A percentile compares a stretch with the other conserved stretches of the same genome.
Evolutionary conservation across 1,284 basidiomycete species (phyloP).

Genomic region (Apiotrichum brassicae): DNA sequence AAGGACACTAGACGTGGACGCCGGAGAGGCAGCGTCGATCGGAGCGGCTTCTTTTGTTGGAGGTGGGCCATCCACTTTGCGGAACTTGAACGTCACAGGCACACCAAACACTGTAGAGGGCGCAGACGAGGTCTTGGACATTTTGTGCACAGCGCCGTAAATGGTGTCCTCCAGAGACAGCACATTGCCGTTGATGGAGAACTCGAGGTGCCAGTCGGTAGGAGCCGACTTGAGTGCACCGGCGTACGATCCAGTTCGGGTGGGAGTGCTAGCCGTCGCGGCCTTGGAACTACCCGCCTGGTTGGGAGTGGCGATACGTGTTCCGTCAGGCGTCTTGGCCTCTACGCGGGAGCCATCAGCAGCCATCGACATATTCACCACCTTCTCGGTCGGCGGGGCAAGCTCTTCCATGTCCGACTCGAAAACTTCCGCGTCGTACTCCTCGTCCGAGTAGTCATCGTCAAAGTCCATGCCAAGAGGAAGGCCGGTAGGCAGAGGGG

Average conservation of each 20-base stretch:
- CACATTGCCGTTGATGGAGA: conserved; percentile 79
- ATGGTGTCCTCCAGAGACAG: conserved; percentile 84
- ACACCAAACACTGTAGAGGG: conserved; percentile 16
- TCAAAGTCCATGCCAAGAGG: conserved; percentile 41
- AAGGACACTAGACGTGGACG: conserved; percentile 37
- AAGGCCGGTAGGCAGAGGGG: conserved; percentile 22
- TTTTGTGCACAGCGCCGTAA: conserved; percentile 80
- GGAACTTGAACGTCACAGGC: conserved; percentile 65
- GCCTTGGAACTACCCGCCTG: conserved; percentile 30
- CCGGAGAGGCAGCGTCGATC: conserved; percentile 35
- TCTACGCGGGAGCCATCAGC: conserved; percentile 88
- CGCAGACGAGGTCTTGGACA: conserved; percentile 14
- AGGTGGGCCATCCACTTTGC: conserved; percentile 79
- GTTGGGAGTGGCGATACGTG: conserved; percentile 79
- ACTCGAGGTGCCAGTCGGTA: conserved; percentile 93
- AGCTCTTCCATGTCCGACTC: conserved; percentile 57
- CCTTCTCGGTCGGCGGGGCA: conserved; percentile 60
- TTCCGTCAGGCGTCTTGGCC: conserved; percentile 93
- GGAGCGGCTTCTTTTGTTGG: conserved; percentile 39
- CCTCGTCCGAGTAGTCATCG: conserved; percentile 66
- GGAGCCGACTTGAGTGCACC: conserved; percentile 87
- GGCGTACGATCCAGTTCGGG: conserved; percentile 71
- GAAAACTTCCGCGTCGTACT: conserved; percentile 52
- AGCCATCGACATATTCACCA: conserved; percentile 72
- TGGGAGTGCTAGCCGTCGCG: conserved; percentile 29